Evolutionary conservation across 345 rosid genomes (phyloP).

Genomic region (Brassica juncea): DNA sequence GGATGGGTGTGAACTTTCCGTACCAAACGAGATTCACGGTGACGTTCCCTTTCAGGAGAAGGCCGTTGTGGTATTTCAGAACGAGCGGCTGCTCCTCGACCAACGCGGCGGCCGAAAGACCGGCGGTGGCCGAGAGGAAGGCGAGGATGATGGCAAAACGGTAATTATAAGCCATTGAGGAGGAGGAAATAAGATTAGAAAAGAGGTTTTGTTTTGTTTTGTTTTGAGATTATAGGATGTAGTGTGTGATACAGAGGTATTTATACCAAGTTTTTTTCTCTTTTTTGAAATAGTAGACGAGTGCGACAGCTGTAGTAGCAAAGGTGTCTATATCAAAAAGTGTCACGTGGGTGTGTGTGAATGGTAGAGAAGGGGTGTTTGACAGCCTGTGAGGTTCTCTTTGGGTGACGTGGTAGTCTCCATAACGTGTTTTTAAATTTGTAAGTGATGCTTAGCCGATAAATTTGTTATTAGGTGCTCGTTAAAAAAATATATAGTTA

Average conservation of each 20-base stretch:
- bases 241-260: slow-evolving; percentile 11
- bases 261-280: slow-evolving; percentile 14
- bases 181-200: background rate
- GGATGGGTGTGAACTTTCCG: slow-evolving; percentile 41
- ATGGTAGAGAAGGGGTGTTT: slow-evolving; percentile 11
- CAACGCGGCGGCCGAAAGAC: slow-evolving; percentile 46
- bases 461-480: slow-evolving; percentile 14
- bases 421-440: slow-evolving; percentile 28
- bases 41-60: slow-evolving; percentile 35
- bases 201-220: slow-evolving; percentile 3
- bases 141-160: slow-evolving; percentile 38
- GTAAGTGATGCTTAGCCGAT: slow-evolving; percentile 32
- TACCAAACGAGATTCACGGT: slow-evolving; percentile 38
- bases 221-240: background rate
- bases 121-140: slow-evolving; percentile 18
- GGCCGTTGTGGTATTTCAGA: slow-evolving; percentile 37
- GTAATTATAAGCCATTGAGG: slow-evolving; percentile 50
- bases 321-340: slow-evolving; percentile 12
- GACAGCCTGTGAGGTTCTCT: slow-evolving; percentile 36
- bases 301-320: slow-evolving; percentile 31
- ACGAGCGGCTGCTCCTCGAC: slow-evolving; percentile 76
- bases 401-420: slow-evolving; percentile 32
- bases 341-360: slow-evolving; percentile 1
- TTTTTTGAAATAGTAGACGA: background rate
- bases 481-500: background rate